These are phyloP conservation scores for Trichoderma sp. DNA, from an alignment of 2,329 filamentous ascomycete species.

Conservation along the genomic window DNA sequence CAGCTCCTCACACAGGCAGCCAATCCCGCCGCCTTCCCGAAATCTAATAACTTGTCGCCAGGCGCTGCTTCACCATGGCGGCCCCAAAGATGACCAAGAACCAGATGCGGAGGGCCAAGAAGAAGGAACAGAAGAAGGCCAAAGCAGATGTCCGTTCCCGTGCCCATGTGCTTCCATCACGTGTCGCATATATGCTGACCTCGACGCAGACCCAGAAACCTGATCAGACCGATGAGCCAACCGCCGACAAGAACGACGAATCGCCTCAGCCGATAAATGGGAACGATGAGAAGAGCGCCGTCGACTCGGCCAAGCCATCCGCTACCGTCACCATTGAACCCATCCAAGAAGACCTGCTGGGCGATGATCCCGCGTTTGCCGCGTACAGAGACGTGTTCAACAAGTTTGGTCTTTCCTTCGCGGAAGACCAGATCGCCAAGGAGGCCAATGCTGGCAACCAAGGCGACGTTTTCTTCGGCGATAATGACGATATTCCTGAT, in stretches of 20 bases:
- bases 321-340: conserved; percentile 48
- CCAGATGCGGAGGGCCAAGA: conserved; percentile 87
- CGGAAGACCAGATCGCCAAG: conserved; percentile 64
- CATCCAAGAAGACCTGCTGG: conserved; percentile 61
- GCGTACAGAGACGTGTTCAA: conserved; percentile 82
- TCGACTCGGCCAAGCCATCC: conserved; percentile 42
- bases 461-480: conserved; percentile 79
- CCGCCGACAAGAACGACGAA: conserved; percentile 10
- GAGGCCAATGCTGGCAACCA: conserved; percentile 73
- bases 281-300: conserved; percentile 31
- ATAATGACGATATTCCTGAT: conserved; percentile 83
- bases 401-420: conserved; percentile 70
- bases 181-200: conserved; percentile 1
- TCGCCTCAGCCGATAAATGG: conserved; percentile 12
- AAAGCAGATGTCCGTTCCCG: conserved; percentile 52
- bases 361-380: conserved; percentile 76
- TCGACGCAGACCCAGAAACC: neutral
- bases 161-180: neutral
- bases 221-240: conserved; percentile 11
- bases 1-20: conserved; percentile 42
- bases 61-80: conserved; percentile 54
- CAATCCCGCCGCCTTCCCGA: conserved; percentile 38
- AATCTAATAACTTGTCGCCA: conserved; percentile 36
- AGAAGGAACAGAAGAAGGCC: conserved; percentile 84
- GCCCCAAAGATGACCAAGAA: conserved; percentile 84